Base-by-base conservation (phyloP, 495 filamentous ascomycete species). In the Aspergillus olivimuriae region DNA sequence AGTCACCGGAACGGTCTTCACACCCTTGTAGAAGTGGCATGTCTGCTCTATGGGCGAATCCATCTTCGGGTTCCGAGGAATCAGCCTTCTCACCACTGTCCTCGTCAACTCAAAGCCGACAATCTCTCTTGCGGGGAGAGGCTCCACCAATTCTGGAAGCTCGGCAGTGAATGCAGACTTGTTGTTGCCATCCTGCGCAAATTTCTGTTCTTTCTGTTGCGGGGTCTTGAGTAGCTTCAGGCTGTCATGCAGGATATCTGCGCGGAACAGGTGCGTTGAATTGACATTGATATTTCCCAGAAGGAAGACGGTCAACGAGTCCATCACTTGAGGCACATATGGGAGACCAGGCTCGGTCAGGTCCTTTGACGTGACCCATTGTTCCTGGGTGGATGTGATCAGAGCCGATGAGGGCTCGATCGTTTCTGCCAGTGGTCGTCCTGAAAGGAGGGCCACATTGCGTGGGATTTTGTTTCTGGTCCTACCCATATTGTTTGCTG, bases 261-360 rank as follows among this genome's bases (percentile, higher is more conserved):
- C 89, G 16, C 91, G 80, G 56, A 94, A 89, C 2, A 95, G 74
- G 70, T 83, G 82, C 12, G 73, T 82, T 2, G 86, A 86, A 48
- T 85, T 91, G 69, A 91, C 76, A 47, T 95, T 94, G 6, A 90
- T 89, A 60, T 95, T 94, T 35, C 71, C 71, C 51, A 94, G 75
- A 33, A 94, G 75, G 46, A 87, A 87, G 39, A 78, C 57, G 72
- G 87, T 81, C 35, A 86, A 76, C 22, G 73, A 60, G 24, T 69
- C 55, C 57, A 90, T 88, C 36, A 75, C 63, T 26, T 72, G 61
- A 2, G 75, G 72, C 3, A 71, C 50, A 52, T 87, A 88, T 8
- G 72, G 24, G 9, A 68, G 51, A 4, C 43, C 35, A 33, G 48
- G 23, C 34, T 65, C 58, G 9, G 38, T 38, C 6, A 68, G 50